Base-by-base conservation (phyloP, 331 rosid species). In the Acacia pycnantha region DNA sequence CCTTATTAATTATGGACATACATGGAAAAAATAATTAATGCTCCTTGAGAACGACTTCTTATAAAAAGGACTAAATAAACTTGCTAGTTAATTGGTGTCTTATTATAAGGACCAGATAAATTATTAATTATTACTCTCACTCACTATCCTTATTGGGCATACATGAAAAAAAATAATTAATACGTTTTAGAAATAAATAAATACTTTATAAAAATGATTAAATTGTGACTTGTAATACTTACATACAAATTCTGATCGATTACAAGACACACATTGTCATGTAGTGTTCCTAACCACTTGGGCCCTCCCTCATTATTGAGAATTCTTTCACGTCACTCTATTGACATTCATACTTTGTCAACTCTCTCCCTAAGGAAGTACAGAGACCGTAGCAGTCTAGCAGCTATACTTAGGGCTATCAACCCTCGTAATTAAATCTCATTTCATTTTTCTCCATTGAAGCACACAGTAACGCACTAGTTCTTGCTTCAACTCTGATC, bases 241-340 rank as follows among this genome's bases (percentile, higher is more conserved):
- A 16, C n/a, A 4, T 3, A 19, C 44, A 72, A 47, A 15, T 47
- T 27, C 16, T 24, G 33, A 47, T 11, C 11, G 7, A 16, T 14
- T 46, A 47, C 18, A 12, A 11, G 5, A 11, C 13, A 0, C 19
- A 71, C 37, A 19, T 27, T 27, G n/a, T 41, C 35, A 16, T 70
- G 43, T 5, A 15, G 21, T 33, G 44, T 72, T 86, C 77, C 78
- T 54, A 86, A 79, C 88, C 18, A 59, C 88, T 70, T 72, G 86
- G 82, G 73, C 80, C 88, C 76, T 51, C 48, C 67, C 76, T 37
- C 58, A 80, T 88, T 65, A 85, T 77, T 79, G 81, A 54, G 74
- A 77, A 81, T 70, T 82, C 48, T 75, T 77, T 70, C 40, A 33
- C 90, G 88, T 89, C 85, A 87, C 80, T 50, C 27, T 68, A 65